These are phyloP conservation scores for Claviceps sp. DNA, from an alignment of 2,329 filamentous ascomycete species.

Conservation along the genomic window DNA sequence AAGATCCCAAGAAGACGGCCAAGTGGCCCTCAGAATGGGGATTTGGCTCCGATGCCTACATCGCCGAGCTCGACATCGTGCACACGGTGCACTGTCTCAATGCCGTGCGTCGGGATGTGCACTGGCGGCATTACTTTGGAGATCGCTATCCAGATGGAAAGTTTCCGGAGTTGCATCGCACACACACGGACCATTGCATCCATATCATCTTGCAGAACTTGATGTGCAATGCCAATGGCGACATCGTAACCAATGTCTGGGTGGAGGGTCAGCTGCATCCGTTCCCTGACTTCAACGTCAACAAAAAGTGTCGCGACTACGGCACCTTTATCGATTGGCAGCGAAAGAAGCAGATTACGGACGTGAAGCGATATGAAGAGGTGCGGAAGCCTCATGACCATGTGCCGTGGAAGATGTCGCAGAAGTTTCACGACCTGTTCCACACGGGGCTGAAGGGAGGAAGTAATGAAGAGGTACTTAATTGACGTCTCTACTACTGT, in stretches of 20 bases:
- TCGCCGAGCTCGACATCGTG: constrained; percentile 18
- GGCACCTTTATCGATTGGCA: constrained; percentile 9
- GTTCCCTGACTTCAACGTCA: constrained; percentile 9
- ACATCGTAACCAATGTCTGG: constrained; percentile 9
- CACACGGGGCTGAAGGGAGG: not conserved
- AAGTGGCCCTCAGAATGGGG: constrained; percentile 16
- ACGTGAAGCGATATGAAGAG: constrained; percentile 1
- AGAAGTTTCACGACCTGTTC: not conserved
- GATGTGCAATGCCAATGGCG: constrained; percentile 9
- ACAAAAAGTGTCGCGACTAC: constrained; percentile 10
- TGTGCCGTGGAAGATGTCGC: not conserved
- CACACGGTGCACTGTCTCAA: constrained; percentile 14
- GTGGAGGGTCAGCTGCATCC: constrained; percentile 6
- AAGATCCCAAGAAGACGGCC: constrained; percentile 15
- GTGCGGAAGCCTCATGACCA: constrained; percentile 1
- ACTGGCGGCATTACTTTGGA: constrained; percentile 6
- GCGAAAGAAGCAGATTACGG: constrained; percentile 3
- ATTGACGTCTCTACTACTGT: not conserved
- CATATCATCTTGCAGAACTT: constrained; percentile 9
- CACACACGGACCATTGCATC: constrained; percentile 9
- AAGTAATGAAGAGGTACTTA: not conserved
- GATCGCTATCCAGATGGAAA: not conserved
- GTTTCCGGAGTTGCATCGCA: constrained; percentile 8
- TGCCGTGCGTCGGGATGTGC: constrained; percentile 7
- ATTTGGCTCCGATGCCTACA: constrained; percentile 18